A percentile compares a stretch with the other conserved stretches of the same genome.
These are phyloP conservation scores for Phallus indusiatus DNA, from an alignment of 768 basidiomycete species.

Conservation along the genomic window DNA sequence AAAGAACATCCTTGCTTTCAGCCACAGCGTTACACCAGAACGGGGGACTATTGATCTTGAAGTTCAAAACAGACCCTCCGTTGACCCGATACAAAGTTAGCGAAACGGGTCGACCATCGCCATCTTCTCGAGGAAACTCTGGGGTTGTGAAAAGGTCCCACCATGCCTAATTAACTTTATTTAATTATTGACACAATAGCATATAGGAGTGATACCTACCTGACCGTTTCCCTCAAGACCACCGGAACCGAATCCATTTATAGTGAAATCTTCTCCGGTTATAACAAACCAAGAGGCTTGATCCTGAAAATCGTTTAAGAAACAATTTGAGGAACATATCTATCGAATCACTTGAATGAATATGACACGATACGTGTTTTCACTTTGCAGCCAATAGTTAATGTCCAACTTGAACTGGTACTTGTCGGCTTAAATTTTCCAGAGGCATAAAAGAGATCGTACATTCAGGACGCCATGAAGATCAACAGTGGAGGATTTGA, in stretches of 20 bases:
- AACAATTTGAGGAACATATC: neutral
- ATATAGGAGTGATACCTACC: constrained; percentile 17
- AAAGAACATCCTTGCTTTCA: neutral
- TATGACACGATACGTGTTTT: constrained; percentile 48
- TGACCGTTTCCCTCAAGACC: constrained; percentile 55
- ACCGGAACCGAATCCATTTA: constrained; percentile 46
- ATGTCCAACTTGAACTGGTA: constrained; percentile 43
- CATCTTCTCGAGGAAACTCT: constrained; percentile 1
- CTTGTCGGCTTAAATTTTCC: neutral
- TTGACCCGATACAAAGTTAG: constrained; percentile 37
- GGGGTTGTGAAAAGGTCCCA: constrained; percentile 39
- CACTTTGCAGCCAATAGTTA: constrained; percentile 44
- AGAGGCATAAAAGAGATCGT: constrained; percentile 10
- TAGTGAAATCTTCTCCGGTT: constrained; percentile 43
- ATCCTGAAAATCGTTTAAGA: constrained; percentile 22
- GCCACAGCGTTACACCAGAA: constrained; percentile 11
- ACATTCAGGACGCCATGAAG: constrained; percentile 35
- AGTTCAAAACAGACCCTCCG: constrained; percentile 2
- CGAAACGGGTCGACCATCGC: constrained; percentile 41
- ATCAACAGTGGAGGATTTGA: constrained; percentile 33
- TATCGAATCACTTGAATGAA: constrained; percentile 43
- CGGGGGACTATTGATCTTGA: constrained; percentile 8
- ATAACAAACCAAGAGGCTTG: constrained; percentile 61
- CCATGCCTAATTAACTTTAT: constrained; percentile 30
- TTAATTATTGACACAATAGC: neutral